These are phyloP conservation scores for Phytophthora sansomeana DNA, from an alignment of 352 stramenopile species.

Conservation along the genomic window DNA sequence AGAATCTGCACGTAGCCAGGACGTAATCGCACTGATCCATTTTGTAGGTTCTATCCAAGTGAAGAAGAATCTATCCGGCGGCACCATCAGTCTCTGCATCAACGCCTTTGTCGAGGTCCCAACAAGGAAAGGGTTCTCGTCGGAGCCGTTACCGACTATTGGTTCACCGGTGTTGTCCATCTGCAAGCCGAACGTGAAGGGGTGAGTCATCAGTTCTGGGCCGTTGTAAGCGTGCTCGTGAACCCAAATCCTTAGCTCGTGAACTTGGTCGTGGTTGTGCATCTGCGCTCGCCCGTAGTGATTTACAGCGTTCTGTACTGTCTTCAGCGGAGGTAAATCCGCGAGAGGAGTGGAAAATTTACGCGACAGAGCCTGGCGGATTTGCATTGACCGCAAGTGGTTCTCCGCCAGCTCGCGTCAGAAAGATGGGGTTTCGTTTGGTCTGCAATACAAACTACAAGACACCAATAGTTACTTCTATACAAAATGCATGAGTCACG, in stretches of 20 bases:
- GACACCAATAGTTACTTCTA: no score
- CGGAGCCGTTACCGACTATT: neutral
- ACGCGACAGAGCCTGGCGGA: no score
- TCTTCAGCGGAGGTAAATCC: no score
- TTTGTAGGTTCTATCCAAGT: neutral
- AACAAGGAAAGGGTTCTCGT: constrained; percentile 6
- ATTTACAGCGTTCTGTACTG: no score
- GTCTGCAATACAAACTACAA: no score
- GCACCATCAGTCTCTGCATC: neutral
- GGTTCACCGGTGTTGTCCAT: neutral
- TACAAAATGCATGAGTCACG: no score
- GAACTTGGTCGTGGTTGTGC: neutral
- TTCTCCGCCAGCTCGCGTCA: no score
- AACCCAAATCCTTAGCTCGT: neutral
- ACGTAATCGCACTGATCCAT: neutral
- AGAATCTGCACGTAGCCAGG: neutral
- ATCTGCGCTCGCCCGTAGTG: no score
- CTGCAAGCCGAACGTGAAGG: constrained; percentile 4
- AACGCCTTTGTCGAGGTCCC: constrained; percentile 3
- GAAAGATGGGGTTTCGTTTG: no score
- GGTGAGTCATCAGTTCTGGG: neutral
- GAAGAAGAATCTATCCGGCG: neutral
- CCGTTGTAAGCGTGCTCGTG: neutral
- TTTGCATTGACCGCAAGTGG: no score
- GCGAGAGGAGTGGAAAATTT: no score